Evolutionary conservation across 352 stramenopile species (phyloP).

Genomic region (Phytopythium boreale): DNA sequence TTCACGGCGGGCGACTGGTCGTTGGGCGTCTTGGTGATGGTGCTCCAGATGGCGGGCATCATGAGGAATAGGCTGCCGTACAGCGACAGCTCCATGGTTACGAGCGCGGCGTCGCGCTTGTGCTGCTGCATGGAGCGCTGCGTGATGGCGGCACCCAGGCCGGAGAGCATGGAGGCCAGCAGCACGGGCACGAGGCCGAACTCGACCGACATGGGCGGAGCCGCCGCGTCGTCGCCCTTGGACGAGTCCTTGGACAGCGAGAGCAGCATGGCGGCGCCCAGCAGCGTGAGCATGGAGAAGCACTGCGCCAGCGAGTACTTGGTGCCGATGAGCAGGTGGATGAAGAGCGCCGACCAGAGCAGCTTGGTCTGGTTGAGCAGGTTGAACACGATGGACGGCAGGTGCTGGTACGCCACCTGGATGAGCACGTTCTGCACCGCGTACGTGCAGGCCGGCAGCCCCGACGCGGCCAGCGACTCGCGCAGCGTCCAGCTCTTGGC

Average conservation of each 20-base stretch:
- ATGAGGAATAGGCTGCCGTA: slow-evolving; percentile 75
- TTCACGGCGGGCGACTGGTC: slow-evolving; percentile 28
- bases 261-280: slow-evolving; percentile 64
- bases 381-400: slow-evolving; percentile 84
- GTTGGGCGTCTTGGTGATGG: slow-evolving; percentile 31
- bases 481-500: slow-evolving; percentile 56
- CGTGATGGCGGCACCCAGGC: slow-evolving; percentile 69
- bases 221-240: slow-evolving; percentile 9
- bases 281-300: slow-evolving; percentile 69
- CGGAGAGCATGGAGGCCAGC: slow-evolving; percentile 69
- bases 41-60: slow-evolving; percentile 40
- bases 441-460: slow-evolving; percentile 79
- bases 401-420: slow-evolving; percentile 76
- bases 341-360: slow-evolving; percentile 77
- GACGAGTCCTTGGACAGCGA: slow-evolving; percentile 53
- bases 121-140: slow-evolving; percentile 78
- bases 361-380: slow-evolving; percentile 89
- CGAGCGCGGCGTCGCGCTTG: slow-evolving; percentile 63
- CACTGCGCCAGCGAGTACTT: slow-evolving; percentile 68
- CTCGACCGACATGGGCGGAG: slow-evolving; percentile 40
- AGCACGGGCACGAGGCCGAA: slow-evolving; percentile 68
- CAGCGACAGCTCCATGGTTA: slow-evolving; percentile 79
- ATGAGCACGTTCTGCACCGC: slow-evolving; percentile 88
- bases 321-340: slow-evolving; percentile 72
- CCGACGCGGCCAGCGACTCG: slow-evolving; percentile 62